Conservation (phyloP, 371 early-diverging fungal genomes). For the Thermomucor indicae-seudaticae region DNA sequence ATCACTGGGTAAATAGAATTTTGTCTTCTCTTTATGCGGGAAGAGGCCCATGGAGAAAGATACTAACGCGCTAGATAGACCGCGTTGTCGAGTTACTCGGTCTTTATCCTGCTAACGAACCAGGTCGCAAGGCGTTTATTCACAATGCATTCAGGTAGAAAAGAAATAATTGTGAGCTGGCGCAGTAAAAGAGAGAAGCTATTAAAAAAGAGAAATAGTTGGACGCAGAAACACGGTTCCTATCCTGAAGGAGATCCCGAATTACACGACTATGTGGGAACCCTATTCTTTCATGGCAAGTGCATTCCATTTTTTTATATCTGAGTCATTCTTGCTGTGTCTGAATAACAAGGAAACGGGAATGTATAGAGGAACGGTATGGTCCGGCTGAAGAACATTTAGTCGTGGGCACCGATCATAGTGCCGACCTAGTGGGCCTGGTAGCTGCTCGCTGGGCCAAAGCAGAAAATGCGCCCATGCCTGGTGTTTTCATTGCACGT, state of each 20-base stretch:
- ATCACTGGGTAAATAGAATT: slow-evolving; percentile 62
- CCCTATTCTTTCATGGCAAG: slow-evolving; percentile 61
- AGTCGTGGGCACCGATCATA: slow-evolving; percentile 73
- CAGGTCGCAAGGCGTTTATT: slow-evolving; percentile 42
- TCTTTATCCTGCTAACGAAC: slow-evolving; percentile 33
- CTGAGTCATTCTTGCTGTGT: background rate
- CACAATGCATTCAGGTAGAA: slow-evolving; percentile 41
- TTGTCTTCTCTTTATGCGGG: too few relatives aligned
- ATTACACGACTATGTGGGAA: slow-evolving; percentile 82
- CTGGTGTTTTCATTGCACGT: slow-evolving; percentile 77
- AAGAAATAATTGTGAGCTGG: too few relatives aligned
- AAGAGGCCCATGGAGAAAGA: too few relatives aligned
- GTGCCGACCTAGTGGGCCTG: slow-evolving; percentile 68
- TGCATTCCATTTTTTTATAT: background rate
- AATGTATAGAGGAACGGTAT: slow-evolving; percentile 47
- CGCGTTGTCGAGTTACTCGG: slow-evolving; percentile 56
- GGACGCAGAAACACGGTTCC: slow-evolving; percentile 62
- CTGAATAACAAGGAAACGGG: too few relatives aligned
- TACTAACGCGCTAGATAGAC: too few relatives aligned
- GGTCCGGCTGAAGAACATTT: slow-evolving; percentile 72
- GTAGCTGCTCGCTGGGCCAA: slow-evolving; percentile 73
- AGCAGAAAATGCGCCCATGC: too few relatives aligned
- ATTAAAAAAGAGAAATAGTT: slow-evolving; percentile 52
- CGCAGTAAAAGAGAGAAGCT: too few relatives aligned
- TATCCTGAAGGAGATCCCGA: slow-evolving; percentile 74